Conservation (phyloP, 495 filamentous ascomycete species). For the Tetracladium setigerum region DNA sequence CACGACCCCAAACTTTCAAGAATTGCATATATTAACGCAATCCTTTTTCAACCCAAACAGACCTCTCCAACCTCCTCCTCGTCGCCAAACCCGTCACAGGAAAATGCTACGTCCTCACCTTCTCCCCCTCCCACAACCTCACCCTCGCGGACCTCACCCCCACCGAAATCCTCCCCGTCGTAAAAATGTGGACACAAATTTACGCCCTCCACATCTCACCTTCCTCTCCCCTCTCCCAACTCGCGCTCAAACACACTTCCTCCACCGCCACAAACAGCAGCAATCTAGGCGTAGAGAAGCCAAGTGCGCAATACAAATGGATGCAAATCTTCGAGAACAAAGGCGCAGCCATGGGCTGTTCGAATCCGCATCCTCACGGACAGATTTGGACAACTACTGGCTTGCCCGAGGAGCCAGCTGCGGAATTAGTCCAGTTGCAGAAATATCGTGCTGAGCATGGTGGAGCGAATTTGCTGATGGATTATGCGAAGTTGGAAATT, state of each 20-base stretch:
- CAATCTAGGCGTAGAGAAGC: slow-evolving; percentile 34
- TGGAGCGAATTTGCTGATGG: slow-evolving; percentile 67
- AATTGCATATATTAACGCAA: no score
- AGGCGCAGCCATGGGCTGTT: slow-evolving; percentile 96
- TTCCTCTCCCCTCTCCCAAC: slow-evolving; percentile 48
- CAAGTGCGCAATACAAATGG: slow-evolving; percentile 74
- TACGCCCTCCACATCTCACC: slow-evolving; percentile 76
- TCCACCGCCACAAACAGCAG: slow-evolving; percentile 29
- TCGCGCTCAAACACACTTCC: neutral
- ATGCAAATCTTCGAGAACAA: slow-evolving; percentile 99
- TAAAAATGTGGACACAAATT: slow-evolving; percentile 81
- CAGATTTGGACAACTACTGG: slow-evolving; percentile 92
- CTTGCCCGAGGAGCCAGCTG: slow-evolving; percentile 77
- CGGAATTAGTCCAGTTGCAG: slow-evolving; percentile 68
- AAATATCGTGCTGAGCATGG: slow-evolving; percentile 67
- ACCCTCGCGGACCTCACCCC: slow-evolving; percentile 82
- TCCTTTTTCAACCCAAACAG: slow-evolving; percentile 26
- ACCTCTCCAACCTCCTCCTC: slow-evolving; percentile 70
- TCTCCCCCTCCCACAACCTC: slow-evolving; percentile 80
- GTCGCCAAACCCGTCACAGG: slow-evolving; percentile 81
- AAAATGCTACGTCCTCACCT: slow-evolving; percentile 96
- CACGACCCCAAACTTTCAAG: no score
- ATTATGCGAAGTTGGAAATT: slow-evolving; percentile 80
- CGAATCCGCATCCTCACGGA: slow-evolving; percentile 95
- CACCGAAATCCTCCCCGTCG: slow-evolving; percentile 61